Evolutionary conservation across 371 early-diverging fungal genomes (phyloP), one percentile per base, ranked within the genome.

Genomic region (Coemansia sp.): DNA sequence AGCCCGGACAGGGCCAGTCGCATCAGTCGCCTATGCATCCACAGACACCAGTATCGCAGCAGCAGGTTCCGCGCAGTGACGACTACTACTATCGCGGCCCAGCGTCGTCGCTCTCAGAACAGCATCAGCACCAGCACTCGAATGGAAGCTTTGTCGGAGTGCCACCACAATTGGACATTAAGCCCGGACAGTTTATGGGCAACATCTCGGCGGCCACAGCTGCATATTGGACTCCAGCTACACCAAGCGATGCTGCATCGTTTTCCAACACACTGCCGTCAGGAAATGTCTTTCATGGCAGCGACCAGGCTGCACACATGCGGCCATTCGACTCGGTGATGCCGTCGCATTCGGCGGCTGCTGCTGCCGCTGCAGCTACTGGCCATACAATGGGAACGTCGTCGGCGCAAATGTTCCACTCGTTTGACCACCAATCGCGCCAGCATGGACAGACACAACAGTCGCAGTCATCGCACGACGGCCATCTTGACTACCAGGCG

Each of bases 61-160:
- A 59, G 55, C 65, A 62, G 42, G 14, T 77, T 18, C 30, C 60
- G 0, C 68, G 77, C 37, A 42, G 58, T 50, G 69, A 72, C 6
- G 77, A 77, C 3, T 77, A 77, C 56, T 77, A 77, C 54, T 77
- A 77, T 55, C 68, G 77, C n/a, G 55, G 64, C 11, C 55, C 71
- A 0, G 37, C 37, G 11, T 56, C 56, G 5, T 48, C 60, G 9
- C 30, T 71, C 18, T 56, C 53, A 1, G 73, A 72, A 14, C 77
- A 59, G 11, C 68, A 62, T n/a, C 77, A 59, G 11, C 68, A 62
- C 23, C 30, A 37, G 51, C 73, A 72, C 25, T 39, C 57, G 2
- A 68, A 61, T 21, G 68, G 64, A 16, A 62, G 73, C 8, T 77
- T 77, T 68, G 68, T 69, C 3, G 65, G 74, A 3, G 65, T 77